These are phyloP conservation scores for Ustilago tritici DNA, from an alignment of 1,284 basidiomycete genomes.

Conservation along the genomic window DNA sequence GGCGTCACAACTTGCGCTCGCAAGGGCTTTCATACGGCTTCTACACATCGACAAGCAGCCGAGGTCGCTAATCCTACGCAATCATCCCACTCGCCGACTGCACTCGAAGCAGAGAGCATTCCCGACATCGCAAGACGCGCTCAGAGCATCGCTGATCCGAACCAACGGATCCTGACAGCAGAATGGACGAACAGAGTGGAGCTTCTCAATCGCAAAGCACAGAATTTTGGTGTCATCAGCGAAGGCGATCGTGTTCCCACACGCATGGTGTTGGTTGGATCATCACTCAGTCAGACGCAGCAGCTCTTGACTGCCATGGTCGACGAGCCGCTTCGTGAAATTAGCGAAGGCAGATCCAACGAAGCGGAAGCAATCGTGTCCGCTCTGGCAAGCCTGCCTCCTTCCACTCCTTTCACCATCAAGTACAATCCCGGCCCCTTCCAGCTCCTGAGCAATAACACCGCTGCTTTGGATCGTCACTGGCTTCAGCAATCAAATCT, in stretches of 20 bases:
- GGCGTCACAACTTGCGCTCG: background rate
- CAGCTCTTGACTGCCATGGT: slow-evolving; percentile 40
- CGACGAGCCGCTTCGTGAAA: slow-evolving; percentile 54
- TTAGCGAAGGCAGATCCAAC: slow-evolving; percentile 4
- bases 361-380: slow-evolving; percentile 18
- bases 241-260: background rate
- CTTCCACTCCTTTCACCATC: slow-evolving; percentile 28
- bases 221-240: background rate
- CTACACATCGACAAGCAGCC: slow-evolving; percentile 17
- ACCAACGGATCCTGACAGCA: slow-evolving; percentile 3
- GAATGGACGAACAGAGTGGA: slow-evolving; percentile 28
- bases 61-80: slow-evolving; percentile 9
- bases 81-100: background rate
- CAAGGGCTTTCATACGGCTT: slow-evolving; percentile 5
- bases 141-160: slow-evolving; percentile 23
- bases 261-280: slow-evolving; percentile 33
- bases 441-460: slow-evolving; percentile 2
- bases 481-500: slow-evolving; percentile 52
- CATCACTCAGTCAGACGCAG: slow-evolving; percentile 35
- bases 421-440: slow-evolving; percentile 27
- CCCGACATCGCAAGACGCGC: slow-evolving; percentile 16
- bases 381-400: background rate
- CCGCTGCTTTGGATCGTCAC: slow-evolving; percentile 30
- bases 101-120: background rate
- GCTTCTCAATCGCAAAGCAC: slow-evolving; percentile 17